These are phyloP conservation scores for Mycosphaerelloides madeirae DNA, from an alignment of 2,329 filamentous ascomycete species.

Conservation along the genomic window DNA sequence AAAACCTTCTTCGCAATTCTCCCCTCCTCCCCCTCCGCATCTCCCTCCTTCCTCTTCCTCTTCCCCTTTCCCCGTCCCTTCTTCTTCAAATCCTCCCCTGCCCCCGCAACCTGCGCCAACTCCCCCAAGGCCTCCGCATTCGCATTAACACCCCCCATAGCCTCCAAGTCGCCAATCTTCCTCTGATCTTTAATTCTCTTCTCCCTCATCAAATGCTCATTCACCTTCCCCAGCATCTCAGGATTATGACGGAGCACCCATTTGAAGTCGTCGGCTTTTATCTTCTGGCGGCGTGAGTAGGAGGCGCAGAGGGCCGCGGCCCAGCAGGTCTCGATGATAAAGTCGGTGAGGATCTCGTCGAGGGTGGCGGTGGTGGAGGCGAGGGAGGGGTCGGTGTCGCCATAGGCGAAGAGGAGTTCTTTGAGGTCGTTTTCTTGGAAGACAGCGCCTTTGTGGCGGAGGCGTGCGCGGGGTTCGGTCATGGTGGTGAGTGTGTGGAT, in stretches of 20 bases:
- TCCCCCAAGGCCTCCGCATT: constrained; percentile 35
- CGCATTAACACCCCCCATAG: constrained; percentile 50
- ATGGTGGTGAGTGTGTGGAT: constrained; percentile 25
- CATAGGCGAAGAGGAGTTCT: constrained; percentile 73
- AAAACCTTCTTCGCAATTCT: constrained; percentile 3
- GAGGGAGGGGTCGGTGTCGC: constrained; percentile 70
- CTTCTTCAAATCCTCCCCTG: constrained; percentile 39
- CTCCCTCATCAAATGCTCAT: constrained; percentile 84
- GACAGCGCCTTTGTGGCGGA: constrained; percentile 45
- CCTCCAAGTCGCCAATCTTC: constrained; percentile 66
- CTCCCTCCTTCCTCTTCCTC: constrained; percentile 29
- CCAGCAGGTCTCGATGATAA: constrained; percentile 90
- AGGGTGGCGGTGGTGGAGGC: constrained; percentile 79
- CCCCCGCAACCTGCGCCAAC: constrained; percentile 57
- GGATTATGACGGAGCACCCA: constrained; percentile 86
- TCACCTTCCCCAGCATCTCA: constrained; percentile 78
- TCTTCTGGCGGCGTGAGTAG: constrained; percentile 85
- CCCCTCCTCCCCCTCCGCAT: constrained; percentile 15
- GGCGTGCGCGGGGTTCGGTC: constrained; percentile 47
- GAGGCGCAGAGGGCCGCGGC: constrained; percentile 80
- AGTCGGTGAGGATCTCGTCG: constrained; percentile 94
- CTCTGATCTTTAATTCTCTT: constrained; percentile 77
- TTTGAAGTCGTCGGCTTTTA: constrained; percentile 97
- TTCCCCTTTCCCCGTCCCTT: constrained; percentile 28
- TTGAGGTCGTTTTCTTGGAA: constrained; percentile 32